phyloP scores from a whole-genome alignment of 306 rosid species.

The Rosa chinensis region DNA sequence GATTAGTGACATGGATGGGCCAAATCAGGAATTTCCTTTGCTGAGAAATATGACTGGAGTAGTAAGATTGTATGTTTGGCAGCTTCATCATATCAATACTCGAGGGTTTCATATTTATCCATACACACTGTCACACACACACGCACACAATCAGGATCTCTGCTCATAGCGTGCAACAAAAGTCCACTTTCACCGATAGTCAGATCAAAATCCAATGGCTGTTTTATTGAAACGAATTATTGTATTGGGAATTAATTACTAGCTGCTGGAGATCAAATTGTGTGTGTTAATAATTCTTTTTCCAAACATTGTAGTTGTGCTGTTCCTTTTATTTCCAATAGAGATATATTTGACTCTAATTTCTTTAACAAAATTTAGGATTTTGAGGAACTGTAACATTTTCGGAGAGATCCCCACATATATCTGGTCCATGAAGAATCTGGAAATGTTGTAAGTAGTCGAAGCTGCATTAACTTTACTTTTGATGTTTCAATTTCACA shows the following conservation, averaged over 20 bases:
- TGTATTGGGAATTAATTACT: not conserved
- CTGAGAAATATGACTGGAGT: not conserved
- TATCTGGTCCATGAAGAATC: constrained; percentile 44
- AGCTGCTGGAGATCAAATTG: not conserved
- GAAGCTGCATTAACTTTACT: not conserved
- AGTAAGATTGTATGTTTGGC: constrained; percentile 14
- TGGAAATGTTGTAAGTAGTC: constrained; percentile 61
- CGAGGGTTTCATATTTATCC: not conserved
- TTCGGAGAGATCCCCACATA: constrained; percentile 61
- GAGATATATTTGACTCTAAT: not conserved
- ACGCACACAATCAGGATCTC: not conserved
- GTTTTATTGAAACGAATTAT: not conserved
- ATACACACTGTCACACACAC: not conserved
- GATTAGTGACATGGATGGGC: constrained; percentile 25
- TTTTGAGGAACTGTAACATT: constrained; percentile 74
- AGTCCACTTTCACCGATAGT: not conserved
- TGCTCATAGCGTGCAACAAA: not conserved
- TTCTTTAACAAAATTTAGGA: constrained; percentile 37
- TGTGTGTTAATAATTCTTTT: not conserved
- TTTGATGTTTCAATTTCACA: not conserved
- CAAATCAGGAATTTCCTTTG: constrained; percentile 13
- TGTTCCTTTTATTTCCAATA: not conserved
- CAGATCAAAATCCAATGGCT: not conserved
- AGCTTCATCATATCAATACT: not conserved
- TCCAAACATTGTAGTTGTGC: not conserved